phyloP scores from a whole-genome alignment of 192 early-diverging fungal genomes.

The Entophlyctis helioformis region DNA sequence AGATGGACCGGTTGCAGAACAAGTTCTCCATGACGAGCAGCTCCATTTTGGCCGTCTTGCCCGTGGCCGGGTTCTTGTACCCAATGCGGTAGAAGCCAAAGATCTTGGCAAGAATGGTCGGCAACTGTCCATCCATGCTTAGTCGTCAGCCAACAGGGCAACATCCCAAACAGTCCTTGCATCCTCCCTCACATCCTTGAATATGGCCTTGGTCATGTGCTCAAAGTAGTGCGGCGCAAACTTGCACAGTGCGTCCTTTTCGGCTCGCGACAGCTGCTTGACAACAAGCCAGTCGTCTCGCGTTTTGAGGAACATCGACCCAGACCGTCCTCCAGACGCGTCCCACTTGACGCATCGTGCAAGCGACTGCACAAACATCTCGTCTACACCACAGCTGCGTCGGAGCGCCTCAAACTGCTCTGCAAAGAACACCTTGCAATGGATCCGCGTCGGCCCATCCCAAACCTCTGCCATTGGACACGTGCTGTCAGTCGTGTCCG shows the following conservation, averaged over 20 bases:
- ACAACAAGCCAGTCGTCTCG: conserved; percentile 80
- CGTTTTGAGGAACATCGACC: conserved; percentile 82
- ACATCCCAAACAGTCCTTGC: no score
- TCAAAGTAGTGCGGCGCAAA: conserved; percentile 89
- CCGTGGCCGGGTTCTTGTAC: conserved; percentile 70
- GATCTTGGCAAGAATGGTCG: conserved; percentile 76
- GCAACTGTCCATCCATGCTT: conserved; percentile 51
- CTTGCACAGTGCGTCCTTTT: conserved; percentile 75
- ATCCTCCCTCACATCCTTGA: conserved; percentile 59
- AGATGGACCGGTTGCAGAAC: conserved; percentile 75
- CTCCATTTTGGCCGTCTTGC: conserved; percentile 78
- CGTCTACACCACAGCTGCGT: conserved; percentile 70
- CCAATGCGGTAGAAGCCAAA: conserved; percentile 89
- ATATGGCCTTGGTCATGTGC: conserved; percentile 70
- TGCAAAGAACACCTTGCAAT: conserved; percentile 84
- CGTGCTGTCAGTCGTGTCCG: not conserved
- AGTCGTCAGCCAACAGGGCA: no score
- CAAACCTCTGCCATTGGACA: conserved; percentile 35
- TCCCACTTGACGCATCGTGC: conserved; percentile 81
- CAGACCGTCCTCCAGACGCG: conserved; percentile 78
- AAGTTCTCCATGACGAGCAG: conserved; percentile 94
- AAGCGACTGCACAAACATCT: conserved; percentile 72
- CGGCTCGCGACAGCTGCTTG: conserved; percentile 75
- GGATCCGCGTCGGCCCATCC: conserved; percentile 63
- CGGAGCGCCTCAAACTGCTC: conserved; percentile 88